These are phyloP conservation scores for Ascobolus immersus DNA, from an alignment of 495 filamentous ascomycete species.

Conservation along the genomic window DNA sequence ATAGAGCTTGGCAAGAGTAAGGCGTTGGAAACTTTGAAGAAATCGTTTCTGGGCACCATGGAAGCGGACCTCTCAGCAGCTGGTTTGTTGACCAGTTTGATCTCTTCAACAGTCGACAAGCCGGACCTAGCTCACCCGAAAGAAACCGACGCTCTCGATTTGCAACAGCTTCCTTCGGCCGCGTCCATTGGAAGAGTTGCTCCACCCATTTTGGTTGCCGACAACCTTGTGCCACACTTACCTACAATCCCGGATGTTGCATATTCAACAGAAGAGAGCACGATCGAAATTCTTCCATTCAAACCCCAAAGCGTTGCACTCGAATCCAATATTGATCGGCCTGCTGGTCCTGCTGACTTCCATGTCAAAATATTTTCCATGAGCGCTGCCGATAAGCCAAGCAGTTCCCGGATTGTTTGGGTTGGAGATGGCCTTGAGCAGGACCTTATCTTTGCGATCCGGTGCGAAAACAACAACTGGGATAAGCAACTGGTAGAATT, in stretches of 20 bases:
- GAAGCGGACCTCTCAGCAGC: background rate
- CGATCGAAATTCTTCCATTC: background rate
- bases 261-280: background rate
- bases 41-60: background rate
- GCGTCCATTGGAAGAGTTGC: too few relatives aligned
- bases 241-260: background rate
- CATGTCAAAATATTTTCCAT: background rate
- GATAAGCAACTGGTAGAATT: background rate
- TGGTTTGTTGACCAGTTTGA: too few relatives aligned
- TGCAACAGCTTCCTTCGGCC: too few relatives aligned
- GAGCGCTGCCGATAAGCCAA: background rate
- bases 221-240: too few relatives aligned
- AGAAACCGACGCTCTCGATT: too few relatives aligned
- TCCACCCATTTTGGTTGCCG: too few relatives aligned
- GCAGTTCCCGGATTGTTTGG: background rate
- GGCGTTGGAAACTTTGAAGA: too few relatives aligned
- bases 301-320: background rate
- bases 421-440: background rate
- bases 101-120: too few relatives aligned
- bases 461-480: background rate
- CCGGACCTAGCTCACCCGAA: too few relatives aligned
- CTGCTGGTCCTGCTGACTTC: background rate
- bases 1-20: too few relatives aligned
- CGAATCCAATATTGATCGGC: background rate
- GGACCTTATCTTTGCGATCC: slow-evolving; percentile 7